Evolutionary conservation across 176 grass and related monocot genomes (phyloP).

Genomic region (Microstegium vimineum): DNA sequence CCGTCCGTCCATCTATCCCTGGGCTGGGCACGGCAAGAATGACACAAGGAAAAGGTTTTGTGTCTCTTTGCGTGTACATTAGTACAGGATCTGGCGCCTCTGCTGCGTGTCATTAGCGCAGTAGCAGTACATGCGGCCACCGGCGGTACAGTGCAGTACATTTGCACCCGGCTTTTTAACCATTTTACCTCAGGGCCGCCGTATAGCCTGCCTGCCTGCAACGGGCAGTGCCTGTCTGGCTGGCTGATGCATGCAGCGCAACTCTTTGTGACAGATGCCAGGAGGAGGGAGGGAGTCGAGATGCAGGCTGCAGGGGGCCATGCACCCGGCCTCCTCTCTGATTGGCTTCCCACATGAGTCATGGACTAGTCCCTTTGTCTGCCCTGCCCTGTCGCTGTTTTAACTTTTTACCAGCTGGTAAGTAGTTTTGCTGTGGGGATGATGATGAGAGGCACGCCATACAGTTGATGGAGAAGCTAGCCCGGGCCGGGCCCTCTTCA

Average conservation of each 20-base stretch:
- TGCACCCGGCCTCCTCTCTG: not conserved
- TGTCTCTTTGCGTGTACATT: conserved; percentile 27
- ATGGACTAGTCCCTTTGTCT: not conserved
- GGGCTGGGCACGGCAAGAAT: conserved; percentile 31
- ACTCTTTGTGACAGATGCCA: conserved; percentile 3
- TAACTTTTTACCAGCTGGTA: conserved; percentile 20
- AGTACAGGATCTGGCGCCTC: conserved; percentile 6
- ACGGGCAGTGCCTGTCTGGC: not conserved
- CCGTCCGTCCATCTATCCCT: not conserved
- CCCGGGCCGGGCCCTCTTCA: not conserved
- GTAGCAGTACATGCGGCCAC: not conserved
- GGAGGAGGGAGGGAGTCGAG: not conserved
- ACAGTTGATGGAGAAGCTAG: not conserved
- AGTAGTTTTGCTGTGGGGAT: conserved; percentile 10
- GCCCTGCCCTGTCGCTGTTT: conserved; percentile 2
- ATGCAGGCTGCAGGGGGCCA: not conserved
- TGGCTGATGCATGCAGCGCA: conserved; percentile 17
- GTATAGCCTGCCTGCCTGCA: not conserved
- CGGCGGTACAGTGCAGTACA: conserved; percentile 20
- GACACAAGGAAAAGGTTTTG: conserved; percentile 23
- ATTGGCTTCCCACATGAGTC: conserved; percentile 40
- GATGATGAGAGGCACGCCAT: not conserved
- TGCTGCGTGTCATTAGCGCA: conserved; percentile 10
- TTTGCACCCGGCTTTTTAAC: conserved; percentile 22
- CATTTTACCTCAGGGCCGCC: conserved; percentile 33